Conservation (phyloP, 352 stramenopile species). For the Pythium phragmitis region DNA sequence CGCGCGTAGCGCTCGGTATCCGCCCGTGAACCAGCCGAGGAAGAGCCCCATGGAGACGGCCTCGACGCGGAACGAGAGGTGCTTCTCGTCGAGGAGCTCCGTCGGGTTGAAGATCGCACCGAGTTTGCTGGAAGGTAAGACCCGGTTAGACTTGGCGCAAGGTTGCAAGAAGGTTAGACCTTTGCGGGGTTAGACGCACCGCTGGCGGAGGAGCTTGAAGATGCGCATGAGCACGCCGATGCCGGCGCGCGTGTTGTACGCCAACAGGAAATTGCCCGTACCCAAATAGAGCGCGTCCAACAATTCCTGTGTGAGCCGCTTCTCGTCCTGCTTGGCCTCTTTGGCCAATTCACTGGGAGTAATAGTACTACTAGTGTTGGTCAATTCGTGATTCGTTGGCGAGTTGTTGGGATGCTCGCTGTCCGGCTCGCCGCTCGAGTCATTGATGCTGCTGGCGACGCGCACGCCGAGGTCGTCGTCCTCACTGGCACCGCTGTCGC, state of each 20-base stretch:
- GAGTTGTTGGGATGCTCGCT: slow-evolving; percentile 2
- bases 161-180: neutral
- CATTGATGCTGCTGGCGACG: slow-evolving; percentile 6
- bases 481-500: neutral
- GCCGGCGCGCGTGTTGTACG: slow-evolving; percentile 85
- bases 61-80: slow-evolving; percentile 79
- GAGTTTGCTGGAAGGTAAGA: slow-evolving; percentile 40
- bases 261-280: slow-evolving; percentile 83
- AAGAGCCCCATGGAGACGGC: slow-evolving; percentile 86
- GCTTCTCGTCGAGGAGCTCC: slow-evolving; percentile 70
- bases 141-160: neutral
- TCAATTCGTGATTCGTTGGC: neutral
- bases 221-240: slow-evolving; percentile 73
- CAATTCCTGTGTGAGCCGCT: slow-evolving; percentile 47
- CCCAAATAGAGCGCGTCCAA: slow-evolving; percentile 71
- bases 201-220: slow-evolving; percentile 60
- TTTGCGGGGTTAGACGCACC: slow-evolving; percentile 26
- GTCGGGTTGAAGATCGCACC: slow-evolving; percentile 48
- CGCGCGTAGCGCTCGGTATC: slow-evolving; percentile 62
- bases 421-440: slow-evolving; percentile 25
- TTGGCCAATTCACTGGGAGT: neutral
- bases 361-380: slow-evolving; percentile 1
- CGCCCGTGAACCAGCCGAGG: slow-evolving; percentile 80
- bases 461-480: slow-evolving; percentile 10
- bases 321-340: slow-evolving; percentile 6